Evolutionary conservation across 345 rosid genomes (phyloP).

Genomic region (Brassica juncea): DNA sequence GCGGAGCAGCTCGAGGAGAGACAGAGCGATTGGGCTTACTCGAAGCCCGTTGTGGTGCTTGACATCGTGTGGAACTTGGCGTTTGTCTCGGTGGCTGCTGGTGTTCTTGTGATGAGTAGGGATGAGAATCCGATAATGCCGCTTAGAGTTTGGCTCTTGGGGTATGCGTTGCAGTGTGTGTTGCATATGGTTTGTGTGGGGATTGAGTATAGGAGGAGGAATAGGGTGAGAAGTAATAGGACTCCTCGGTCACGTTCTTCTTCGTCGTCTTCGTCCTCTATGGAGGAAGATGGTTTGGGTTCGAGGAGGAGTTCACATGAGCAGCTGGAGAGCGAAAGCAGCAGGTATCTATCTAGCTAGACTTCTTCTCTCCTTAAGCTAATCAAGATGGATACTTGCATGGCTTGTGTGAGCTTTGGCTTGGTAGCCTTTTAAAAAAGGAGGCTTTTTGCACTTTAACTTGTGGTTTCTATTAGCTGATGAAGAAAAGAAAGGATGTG

Average conservation of each 20-base stretch:
- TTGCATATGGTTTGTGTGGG: neutral
- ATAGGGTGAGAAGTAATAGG: neutral
- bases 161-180: neutral
- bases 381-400: neutral
- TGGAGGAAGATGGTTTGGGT: neutral
- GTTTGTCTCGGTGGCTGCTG: neutral
- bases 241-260: neutral
- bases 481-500: neutral
- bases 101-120: neutral
- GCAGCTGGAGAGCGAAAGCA: neutral
- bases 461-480: neutral
- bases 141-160: neutral
- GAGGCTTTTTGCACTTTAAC: neutral
- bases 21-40: neutral
- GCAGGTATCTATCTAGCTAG: neutral
- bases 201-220: neutral
- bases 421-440: neutral
- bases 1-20: slow-evolving; percentile 2
- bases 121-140: neutral
- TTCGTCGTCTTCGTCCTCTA: neutral
- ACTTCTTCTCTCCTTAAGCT: neutral
- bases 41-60: neutral
- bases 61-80: slow-evolving; percentile 4
- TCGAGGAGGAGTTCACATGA: neutral
- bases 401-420: neutral